Percentiles rank a stretch among this genome's conserved stretches.
These are phyloP conservation scores for Anisodus tanguticus DNA, from an alignment of 257 asterid genomes.

Conservation along the genomic window DNA sequence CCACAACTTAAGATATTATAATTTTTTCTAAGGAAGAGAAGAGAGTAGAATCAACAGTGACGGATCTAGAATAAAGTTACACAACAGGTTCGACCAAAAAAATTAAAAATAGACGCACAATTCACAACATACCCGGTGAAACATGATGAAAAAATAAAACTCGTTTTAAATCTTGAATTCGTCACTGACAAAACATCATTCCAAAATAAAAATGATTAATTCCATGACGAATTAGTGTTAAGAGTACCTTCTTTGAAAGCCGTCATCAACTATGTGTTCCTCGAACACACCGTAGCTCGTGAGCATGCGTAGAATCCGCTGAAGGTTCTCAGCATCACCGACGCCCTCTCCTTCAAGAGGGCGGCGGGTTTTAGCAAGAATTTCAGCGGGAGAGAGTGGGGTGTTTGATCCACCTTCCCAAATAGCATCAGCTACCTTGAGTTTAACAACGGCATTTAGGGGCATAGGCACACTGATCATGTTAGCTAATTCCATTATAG, in stretches of 20 bases:
- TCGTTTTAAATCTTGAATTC: not conserved
- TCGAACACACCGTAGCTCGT: conserved; percentile 39
- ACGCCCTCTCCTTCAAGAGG: conserved; percentile 22
- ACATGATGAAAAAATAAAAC: too few species aligned
- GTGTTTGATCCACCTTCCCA: conserved; percentile 40
- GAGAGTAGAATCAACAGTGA: not conserved
- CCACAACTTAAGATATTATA: not conserved
- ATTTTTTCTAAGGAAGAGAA: not conserved
- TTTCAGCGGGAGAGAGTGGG: conserved; percentile 38
- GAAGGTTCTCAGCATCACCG: conserved; percentile 37
- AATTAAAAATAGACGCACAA: too few species aligned
- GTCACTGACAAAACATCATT: not conserved
- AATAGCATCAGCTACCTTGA: conserved; percentile 40
- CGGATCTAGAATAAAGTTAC: not conserved
- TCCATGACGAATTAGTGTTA: not conserved
- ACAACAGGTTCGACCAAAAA: too few species aligned
- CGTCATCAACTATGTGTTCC: conserved; percentile 28
- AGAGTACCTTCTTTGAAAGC: conserved; percentile 33
- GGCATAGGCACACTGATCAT: conserved; percentile 46
- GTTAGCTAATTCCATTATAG: conserved; percentile 43
- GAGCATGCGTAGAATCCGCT: conserved; percentile 40
- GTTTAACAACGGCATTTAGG: conserved; percentile 38
- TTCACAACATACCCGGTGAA: too few species aligned
- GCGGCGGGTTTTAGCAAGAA: conserved; percentile 27
- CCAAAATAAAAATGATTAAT: not conserved